Percentiles rank a stretch among this genome's conserved stretches.
Evolutionary conservation across 768 basidiomycete genomes (phyloP).

Genomic region (Lentinula edodes): DNA sequence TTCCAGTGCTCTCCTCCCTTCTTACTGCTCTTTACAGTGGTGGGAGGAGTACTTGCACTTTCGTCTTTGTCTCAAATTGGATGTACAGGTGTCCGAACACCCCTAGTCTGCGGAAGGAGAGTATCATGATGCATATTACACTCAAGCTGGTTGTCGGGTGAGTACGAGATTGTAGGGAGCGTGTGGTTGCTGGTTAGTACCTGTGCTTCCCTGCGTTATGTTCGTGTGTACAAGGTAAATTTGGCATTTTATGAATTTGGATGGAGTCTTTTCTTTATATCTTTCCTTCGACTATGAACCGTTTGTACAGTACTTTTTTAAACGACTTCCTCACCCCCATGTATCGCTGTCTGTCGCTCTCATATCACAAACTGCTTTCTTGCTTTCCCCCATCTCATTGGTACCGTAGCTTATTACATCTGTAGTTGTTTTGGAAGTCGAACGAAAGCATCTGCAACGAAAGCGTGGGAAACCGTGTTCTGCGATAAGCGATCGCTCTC

Average conservation of each 20-base stretch:
- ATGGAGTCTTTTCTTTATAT: not conserved
- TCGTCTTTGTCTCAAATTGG: not conserved
- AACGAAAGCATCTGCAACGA: too few species aligned
- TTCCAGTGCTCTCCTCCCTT: not conserved
- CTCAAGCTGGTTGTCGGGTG: not conserved
- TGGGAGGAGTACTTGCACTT: not conserved
- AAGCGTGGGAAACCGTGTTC: too few species aligned
- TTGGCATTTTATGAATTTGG: not conserved
- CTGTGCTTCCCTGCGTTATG: too few species aligned
- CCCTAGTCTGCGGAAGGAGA: not conserved
- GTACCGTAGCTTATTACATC: too few species aligned
- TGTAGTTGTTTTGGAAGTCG: too few species aligned
- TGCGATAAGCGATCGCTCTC: too few species aligned
- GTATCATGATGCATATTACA: not conserved
- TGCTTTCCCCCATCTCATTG: too few species aligned
- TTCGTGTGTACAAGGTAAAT: not conserved
- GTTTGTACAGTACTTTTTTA: not conserved
- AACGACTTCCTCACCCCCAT: not conserved
- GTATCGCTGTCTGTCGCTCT: not conserved
- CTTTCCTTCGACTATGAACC: not conserved
- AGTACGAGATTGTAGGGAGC: not conserved
- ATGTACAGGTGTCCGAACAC: not conserved
- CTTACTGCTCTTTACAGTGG: not conserved
- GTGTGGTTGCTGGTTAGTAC: not conserved
- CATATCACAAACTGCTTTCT: not conserved